Conservation (phyloP, 2,329 filamentous ascomycete species). For the Ophiostoma perfectum region DNA sequence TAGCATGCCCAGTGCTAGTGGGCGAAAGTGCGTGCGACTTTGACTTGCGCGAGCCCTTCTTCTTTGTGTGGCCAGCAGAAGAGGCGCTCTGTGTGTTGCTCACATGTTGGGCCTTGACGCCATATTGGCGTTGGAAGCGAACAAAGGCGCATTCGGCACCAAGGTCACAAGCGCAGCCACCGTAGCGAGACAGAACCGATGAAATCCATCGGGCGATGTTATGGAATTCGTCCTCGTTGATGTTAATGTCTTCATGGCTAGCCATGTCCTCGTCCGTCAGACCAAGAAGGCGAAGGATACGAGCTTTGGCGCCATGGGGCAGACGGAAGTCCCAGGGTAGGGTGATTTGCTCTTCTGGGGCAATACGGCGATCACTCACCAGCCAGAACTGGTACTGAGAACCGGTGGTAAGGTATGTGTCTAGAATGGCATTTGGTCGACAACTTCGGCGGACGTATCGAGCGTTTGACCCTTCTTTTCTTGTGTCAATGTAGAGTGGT, state of each 20-base stretch:
- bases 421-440: conserved; percentile 79
- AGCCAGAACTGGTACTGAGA: conserved; percentile 91
- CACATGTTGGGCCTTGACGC: neutral
- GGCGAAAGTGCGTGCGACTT: conserved; percentile 54
- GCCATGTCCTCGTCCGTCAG: conserved; percentile 55
- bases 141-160: conserved; percentile 59
- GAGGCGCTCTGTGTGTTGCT: conserved; percentile 40
- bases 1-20: conserved; percentile 56
- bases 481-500: conserved; percentile 87
- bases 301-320: conserved; percentile 48
- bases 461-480: conserved; percentile 76
- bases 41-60: conserved; percentile 48
- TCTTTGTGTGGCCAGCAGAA: conserved; percentile 34
- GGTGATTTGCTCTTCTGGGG: conserved; percentile 57
- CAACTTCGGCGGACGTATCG: conserved; percentile 92
- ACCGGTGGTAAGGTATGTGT: conserved; percentile 73
- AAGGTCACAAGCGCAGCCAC: conserved; percentile 69
- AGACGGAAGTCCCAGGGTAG: conserved; percentile 63
- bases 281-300: conserved; percentile 56
- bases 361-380: conserved; percentile 72
- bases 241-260: conserved; percentile 46
- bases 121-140: conserved; percentile 56
- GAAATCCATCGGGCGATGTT: conserved; percentile 60
- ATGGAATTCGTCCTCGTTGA: conserved; percentile 56
- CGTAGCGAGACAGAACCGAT: conserved; percentile 68